Evolutionary conservation across 2,329 filamentous ascomycete genomes (phyloP), one percentile per base, ranked within the genome.

Genomic region (Ceratocystis papillata): DNA sequence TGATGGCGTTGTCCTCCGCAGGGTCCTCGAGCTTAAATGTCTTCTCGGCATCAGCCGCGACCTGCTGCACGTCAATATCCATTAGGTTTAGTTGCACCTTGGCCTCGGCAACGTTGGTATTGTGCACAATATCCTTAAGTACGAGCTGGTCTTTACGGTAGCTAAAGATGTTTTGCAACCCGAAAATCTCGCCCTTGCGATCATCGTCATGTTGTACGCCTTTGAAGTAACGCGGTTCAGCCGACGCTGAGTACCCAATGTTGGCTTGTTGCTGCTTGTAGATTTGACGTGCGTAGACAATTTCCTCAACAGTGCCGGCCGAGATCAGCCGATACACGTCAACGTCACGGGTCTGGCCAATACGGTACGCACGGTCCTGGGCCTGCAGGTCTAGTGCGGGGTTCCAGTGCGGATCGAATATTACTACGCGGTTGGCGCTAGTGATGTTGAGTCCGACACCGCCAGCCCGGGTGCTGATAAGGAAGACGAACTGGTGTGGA

Each of bases 231-330:
- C 94, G 85, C 2, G 94, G 86, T 75, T 99, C 94, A 4, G 87
- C 88, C 0, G 90, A 95, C 0, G 94, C 94, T 44, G 87, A 95
- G 75, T 99, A 97, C 0, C 90, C 94, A 67, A 99, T 97, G 72
- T 96, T 97, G 30, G 94, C 93, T 76, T 97, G 94, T 72, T 99
- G 94, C 73, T 99, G 94, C 75, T 99, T 99, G 80, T 99, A 99
- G 48, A 99, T 94, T 72, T 99, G 94, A 5, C 94, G 83, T 0
- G 93, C 94, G 72, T 99, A 99, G 6, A 97, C 90, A 65, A 96
- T 94, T 75, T 99, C 94, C 73, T 99, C 94, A 17, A 99, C 90
- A 0, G 94, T 97, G 0, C 94, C 94, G 1, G 89, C 86, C 1
- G 89, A 93, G 20, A 99, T 85, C 1, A 99, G 83, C 3, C 94